These are phyloP conservation scores for Rusavskia elegans DNA, from an alignment of 495 filamentous ascomycete species.

Conservation along the genomic window DNA sequence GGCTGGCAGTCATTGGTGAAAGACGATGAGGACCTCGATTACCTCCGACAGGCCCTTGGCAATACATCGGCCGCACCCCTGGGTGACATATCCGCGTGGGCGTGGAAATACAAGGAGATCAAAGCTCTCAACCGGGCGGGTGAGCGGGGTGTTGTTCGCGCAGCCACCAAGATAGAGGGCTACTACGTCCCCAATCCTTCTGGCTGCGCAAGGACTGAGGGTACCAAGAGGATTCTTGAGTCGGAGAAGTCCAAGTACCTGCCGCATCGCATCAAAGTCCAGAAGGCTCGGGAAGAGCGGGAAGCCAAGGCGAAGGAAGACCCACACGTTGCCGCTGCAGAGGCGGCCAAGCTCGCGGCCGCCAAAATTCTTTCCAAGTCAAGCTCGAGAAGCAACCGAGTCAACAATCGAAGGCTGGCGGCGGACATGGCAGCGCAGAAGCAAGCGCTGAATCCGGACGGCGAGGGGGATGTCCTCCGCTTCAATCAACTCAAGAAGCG, in stretches of 20 bases:
- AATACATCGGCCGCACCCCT: slow-evolving; percentile 34
- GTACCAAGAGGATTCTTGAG: slow-evolving; percentile 83
- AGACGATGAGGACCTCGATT: slow-evolving; percentile 61
- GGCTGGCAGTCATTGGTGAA: slow-evolving; percentile 66
- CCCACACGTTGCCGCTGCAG: slow-evolving; percentile 44
- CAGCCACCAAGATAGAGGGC: slow-evolving; percentile 52
- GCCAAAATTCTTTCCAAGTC: slow-evolving; percentile 66
- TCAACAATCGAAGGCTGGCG: slow-evolving; percentile 84
- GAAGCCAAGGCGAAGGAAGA: slow-evolving; percentile 64
- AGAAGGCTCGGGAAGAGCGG: slow-evolving; percentile 74
- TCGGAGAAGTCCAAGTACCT: slow-evolving; percentile 96
- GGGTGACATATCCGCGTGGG: slow-evolving; percentile 58
- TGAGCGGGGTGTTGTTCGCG: slow-evolving; percentile 33
- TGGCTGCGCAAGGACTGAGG: slow-evolving; percentile 82
- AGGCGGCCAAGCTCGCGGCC: slow-evolving; percentile 57
- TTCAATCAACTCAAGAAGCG: slow-evolving; percentile 99
- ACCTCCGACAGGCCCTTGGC: slow-evolving; percentile 34
- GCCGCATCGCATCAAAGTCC: slow-evolving; percentile 90
- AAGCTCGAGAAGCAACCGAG: slow-evolving; percentile 73
- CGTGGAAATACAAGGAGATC: slow-evolving; percentile 81
- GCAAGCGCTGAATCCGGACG: slow-evolving; percentile 55
- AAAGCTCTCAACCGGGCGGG: slow-evolving; percentile 59
- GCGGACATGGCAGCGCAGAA: slow-evolving; percentile 92
- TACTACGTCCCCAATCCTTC: slow-evolving; percentile 80
- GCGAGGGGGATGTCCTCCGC: slow-evolving; percentile 73